Conservation (phyloP, 768 basidiomycete genomes). For the Suillus placidus region DNA sequence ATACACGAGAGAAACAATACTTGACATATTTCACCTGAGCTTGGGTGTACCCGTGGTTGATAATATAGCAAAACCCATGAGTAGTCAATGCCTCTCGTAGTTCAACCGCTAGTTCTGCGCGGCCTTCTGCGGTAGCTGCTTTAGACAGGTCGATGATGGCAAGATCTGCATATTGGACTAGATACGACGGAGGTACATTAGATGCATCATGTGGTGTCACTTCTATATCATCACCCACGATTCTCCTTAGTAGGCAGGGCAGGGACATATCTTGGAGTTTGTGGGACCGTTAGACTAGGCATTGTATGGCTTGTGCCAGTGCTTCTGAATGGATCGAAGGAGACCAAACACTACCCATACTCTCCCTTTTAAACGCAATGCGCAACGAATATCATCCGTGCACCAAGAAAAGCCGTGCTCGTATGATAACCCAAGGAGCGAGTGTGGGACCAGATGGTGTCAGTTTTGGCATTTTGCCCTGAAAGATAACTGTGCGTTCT, state of each 20-base stretch:
- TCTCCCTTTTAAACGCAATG: not conserved
- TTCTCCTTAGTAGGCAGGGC: conserved; percentile 32
- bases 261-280: conserved; percentile 35
- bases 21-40: conserved; percentile 28
- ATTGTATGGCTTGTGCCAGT: conserved; percentile 20
- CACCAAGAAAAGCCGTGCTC: not conserved
- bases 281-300: conserved; percentile 32
- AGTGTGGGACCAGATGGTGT: not conserved
- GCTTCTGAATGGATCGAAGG: not conserved
- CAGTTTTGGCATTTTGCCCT: not conserved
- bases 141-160: conserved; percentile 51
- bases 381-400: conserved; percentile 4
- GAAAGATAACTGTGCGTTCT: not conserved
- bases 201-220: not conserved
- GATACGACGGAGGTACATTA: conserved; percentile 24
- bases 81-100: conserved; percentile 46
- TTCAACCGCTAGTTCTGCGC: conserved; percentile 39
- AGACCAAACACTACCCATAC: not conserved
- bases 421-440: not conserved
- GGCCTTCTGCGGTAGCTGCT: conserved; percentile 39
- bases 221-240: conserved; percentile 9
- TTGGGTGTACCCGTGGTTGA: conserved; percentile 39
- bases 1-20: not conserved
- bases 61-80: conserved; percentile 41
- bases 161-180: conserved; percentile 48